Evolutionary conservation across 75 land plant species (phyloP), one percentile per base, ranked within the genome.

Genomic region (Picea glauca): DNA sequence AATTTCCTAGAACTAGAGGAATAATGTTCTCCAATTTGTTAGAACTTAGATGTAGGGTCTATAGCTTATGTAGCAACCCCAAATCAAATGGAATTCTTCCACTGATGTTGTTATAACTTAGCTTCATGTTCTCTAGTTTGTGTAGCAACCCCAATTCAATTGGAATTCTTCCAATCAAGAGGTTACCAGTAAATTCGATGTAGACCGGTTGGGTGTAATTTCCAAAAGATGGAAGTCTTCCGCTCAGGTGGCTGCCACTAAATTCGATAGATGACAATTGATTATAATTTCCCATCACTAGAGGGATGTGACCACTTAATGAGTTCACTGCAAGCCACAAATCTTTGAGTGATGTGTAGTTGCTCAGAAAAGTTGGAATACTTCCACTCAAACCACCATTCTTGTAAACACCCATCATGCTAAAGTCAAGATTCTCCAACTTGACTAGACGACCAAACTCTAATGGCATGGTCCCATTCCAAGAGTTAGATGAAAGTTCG

Each of bases 401-500:
- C 26, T 26, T 26, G 26, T 26, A 26, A 26, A 26, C 26, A 26
- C 26, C 26, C 26, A 26, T 26, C 26, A 26, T 26, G 26, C 84
- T 63, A 14, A 90, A 78, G 8, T 74, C 58, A 13, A 88, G 78
- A 77, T 78, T 76, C 66, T 70, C 77, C 77, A 86, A 26, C 1
- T 77, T 20, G 2, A 54, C 35, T 17, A 86, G 62, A 58, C 38
- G 77, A 17, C 84, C 85, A 38, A 88, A 63, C 31, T 79, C 70
- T 0, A 13, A 72, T 30, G 96, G 96, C 13, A 93, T 86, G 26
- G 60, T 63, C 0, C 96, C 93, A 7, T 78, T 13, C 64, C 91
- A 77, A 20, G 57, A 76, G 74, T 93, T 93, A n/a, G 59, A 54
- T 5, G 93, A 91, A 17, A 87, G 58, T 68, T 91, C 92, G 14